Evolutionary conservation across 148 eudicot genomes (phyloP), one percentile per base, ranked within the genome.

Genomic region (Euryodendron excelsum): DNA sequence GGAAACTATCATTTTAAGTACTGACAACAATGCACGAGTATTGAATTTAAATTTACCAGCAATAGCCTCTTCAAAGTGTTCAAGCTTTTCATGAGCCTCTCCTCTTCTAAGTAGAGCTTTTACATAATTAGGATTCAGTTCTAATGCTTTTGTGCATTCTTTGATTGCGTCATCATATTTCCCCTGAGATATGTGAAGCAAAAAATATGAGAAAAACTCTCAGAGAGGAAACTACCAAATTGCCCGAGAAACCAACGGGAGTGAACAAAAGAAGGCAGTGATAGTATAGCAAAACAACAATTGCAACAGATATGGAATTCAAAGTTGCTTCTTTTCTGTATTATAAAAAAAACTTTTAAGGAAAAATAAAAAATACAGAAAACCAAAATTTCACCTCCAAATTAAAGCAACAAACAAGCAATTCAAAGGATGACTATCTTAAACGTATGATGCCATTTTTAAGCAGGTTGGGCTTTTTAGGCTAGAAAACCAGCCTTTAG

Each of bases 51-150:
- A 36, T 82, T 79, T 85, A 93, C 99, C 99, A 78, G 92, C 86
- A 82, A 96, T 92, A 52, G 98, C 89, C 70, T 93, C 98, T 37
- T 96, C 99, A 87, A 84, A 96, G 78, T 92, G 91, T 74, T 93
- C 98, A 82, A 96, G 97, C 86, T 91, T 96, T 78, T 91, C 98
- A 47, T 86, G 87, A 73, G 97, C 99, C 75, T 96, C 98, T 55
- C 82, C 99, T 83, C 97, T 89, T 81, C 97, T 89, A 52, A 89
- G 56, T 61, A 93, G 85, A 50, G 94, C 94, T 80, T 96, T 96
- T 28, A 87, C 80, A 78, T 96, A 96, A 55, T 79, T 77, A 52
- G 97, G 95, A 81, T 93, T 93, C 30, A 91, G 86, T 67, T 96
- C 98, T 72, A 96, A 78, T 33, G 99, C 96, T 78, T 91, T 93